Base-by-base conservation (phyloP, 1,284 basidiomycete genomes). In the Quambalaria eucalypti region DNA sequence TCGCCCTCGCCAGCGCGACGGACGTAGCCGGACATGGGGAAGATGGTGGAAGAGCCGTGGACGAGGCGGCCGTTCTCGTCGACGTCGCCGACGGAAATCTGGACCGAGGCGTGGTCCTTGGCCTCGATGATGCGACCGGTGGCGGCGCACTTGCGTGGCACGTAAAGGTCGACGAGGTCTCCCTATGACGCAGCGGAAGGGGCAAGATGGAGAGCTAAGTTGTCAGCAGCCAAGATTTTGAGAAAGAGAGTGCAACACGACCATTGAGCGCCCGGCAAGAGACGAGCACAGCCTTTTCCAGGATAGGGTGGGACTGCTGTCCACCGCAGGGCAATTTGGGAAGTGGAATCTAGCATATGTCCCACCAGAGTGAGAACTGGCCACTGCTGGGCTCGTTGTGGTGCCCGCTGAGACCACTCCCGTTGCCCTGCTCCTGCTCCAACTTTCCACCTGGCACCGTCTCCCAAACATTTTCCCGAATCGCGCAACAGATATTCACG, bases 141-240 rank as follows among this genome's bases (percentile, higher is more conserved):
- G 61, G 73, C 74, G 28, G 73, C 73, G 63, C 95, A 98, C 81
- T 98, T 97, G 83, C 93, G 90, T 78, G 93, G 93, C 78, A 98
- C 91, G 83, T 98, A 98, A 80, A 98, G 90, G 84, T 98, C 93
- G 77, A 98, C 93, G 78, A 98, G 92, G 78, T 90, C 83, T 82
- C 93, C 92, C 89, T 96, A 69, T 59, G 21, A n/a, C n/a, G n/a
- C n/a, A n/a, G n/a, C n/a, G n/a, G n/a, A n/a, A n/a, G n/a, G n/a
- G n/a, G n/a, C n/a, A n/a, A n/a, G n/a, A n/a, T n/a, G n/a, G n/a
- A n/a, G n/a, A n/a, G n/a, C n/a, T n/a, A n/a, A n/a, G n/a, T n/a
- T n/a, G n/a, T n/a, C n/a, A n/a, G n/a, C n/a, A n/a, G n/a, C n/a
- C n/a, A n/a, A n/a, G n/a, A n/a, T n/a, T n/a, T n/a, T n/a, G n/a